A percentile compares a stretch with the other conserved stretches of the same genome.
These are phyloP conservation scores for Colletotrichum spaethianum DNA, from an alignment of 2,329 filamentous ascomycete genomes.

Conservation along the genomic window DNA sequence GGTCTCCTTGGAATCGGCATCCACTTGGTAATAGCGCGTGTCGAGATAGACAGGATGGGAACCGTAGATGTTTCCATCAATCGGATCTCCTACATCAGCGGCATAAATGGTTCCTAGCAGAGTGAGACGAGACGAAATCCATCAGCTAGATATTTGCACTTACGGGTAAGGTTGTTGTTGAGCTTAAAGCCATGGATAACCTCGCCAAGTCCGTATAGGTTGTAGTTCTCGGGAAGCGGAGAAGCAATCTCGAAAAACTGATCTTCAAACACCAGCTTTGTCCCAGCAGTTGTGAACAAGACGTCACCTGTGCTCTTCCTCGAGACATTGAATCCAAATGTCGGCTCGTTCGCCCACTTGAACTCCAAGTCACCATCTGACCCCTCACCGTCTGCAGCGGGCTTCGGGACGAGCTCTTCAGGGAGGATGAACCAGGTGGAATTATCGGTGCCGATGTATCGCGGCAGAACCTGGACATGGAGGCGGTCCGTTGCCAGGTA, in stretches of 20 bases:
- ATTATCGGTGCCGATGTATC: slow-evolving; percentile 73
- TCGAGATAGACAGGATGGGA: slow-evolving; percentile 85
- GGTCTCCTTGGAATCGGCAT: slow-evolving; percentile 60
- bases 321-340: slow-evolving; percentile 77
- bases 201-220: slow-evolving; percentile 82
- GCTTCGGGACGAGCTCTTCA: slow-evolving; percentile 72
- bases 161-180: slow-evolving; percentile 79
- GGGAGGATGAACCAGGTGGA: slow-evolving; percentile 77
- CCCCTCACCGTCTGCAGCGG: slow-evolving; percentile 52
- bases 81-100: slow-evolving; percentile 76
- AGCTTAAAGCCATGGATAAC: slow-evolving; percentile 79
- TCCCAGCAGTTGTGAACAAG: slow-evolving; percentile 77
- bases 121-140: not conserved
- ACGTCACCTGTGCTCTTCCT: slow-evolving; percentile 73
- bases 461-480: slow-evolving; percentile 79
- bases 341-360: slow-evolving; percentile 66
- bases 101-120: slow-evolving; percentile 66
- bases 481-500: slow-evolving; percentile 77
- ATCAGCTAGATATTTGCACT: slow-evolving; percentile 34
- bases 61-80: slow-evolving; percentile 81
- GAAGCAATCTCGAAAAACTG: slow-evolving; percentile 84
- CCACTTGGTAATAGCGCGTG: slow-evolving; percentile 78
- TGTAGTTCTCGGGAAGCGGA: slow-evolving; percentile 77
- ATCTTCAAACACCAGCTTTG: slow-evolving; percentile 79
- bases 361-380: slow-evolving; percentile 66